Base-by-base conservation (phyloP, 768 basidiomycete genomes). In the Leucosporidium scottii region DNA sequence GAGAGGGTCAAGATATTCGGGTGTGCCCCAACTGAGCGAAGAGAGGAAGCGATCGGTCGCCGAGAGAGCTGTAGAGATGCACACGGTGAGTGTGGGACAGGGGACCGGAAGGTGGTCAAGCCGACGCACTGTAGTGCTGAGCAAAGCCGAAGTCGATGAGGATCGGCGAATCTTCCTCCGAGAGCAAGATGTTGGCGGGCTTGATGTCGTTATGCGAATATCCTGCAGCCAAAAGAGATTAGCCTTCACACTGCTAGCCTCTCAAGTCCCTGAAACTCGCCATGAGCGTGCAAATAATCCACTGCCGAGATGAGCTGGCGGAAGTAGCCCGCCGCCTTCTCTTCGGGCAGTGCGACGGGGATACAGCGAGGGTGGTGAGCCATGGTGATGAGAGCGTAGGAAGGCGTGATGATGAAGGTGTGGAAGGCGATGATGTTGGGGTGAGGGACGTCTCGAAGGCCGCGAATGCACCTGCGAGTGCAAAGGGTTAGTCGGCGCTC, bases 111-210 rank as follows among this genome's bases (percentile, higher is more conserved):
- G 39, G 15, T 6, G 39, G 15, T 9, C 15, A 44, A 48, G n/a
- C 75, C 34, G 13, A 44, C 39, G 10, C 8, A 44, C 39, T 70
- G 76, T 93, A 93, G 71, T 85, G 85, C 75, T 94, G 90, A 2
- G 94, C 91, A 74, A 98, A 99, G 1, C 96, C 94, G 75, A 96
- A 99, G 78, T 98, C 96, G 48, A 96, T 88, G 5, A 98, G 84
- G 4, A 96, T 88, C 1, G 92, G 81, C 2, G 75, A 59, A 74
- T 87, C 87, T 71, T 86, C 82, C 63, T 80, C 79, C 1, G 89
- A 89, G 56, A 99, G 82, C 3, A 99, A 83, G 73, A 99, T 91
- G 75, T 99, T 99, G 21, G 92, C 90, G 36, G 75, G 91, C 89
- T 93, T 94, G 82, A 94, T 91, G 75, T 94, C 92, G 77, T 93